phyloP scores from a whole-genome alignment of 352 stramenopile species.

The Aphanomyces invadans region DNA sequence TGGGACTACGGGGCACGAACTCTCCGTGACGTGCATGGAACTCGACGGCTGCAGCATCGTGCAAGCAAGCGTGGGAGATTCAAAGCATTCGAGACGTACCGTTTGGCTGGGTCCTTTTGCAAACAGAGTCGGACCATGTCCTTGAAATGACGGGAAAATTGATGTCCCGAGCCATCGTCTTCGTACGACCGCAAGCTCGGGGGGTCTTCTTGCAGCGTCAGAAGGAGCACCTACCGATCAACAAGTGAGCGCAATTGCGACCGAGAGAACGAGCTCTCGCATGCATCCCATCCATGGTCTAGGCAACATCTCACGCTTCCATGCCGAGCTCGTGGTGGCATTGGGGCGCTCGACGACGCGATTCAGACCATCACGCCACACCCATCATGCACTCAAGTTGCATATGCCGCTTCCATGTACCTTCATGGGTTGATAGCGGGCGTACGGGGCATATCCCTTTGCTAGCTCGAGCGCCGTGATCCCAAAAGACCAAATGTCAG shows the following conservation, averaged over 20 bases:
- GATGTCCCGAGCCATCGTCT: constrained; percentile 71
- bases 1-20: constrained; percentile 39
- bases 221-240: constrained; percentile 86
- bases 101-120: constrained; percentile 81
- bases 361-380: background rate
- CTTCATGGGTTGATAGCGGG: constrained; percentile 97
- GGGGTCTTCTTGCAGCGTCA: constrained; percentile 95
- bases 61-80: no score
- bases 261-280: no score
- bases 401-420: constrained; percentile 23
- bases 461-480: constrained; percentile 98
- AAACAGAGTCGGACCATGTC: constrained; percentile 85
- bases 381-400: background rate
- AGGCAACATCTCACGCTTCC: no score
- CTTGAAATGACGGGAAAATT: constrained; percentile 83
- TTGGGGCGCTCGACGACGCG: no score
- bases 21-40: no score
- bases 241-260: no score
- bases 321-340: no score
- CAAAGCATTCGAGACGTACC: constrained; percentile 33
- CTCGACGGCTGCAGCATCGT: no score
- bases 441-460: constrained; percentile 98
- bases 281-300: no score
- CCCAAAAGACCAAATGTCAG: constrained; percentile 98
- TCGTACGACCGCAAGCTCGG: constrained; percentile 87